Conservation (phyloP, 257 asterid genomes). For the Gentiana straminea region DNA sequence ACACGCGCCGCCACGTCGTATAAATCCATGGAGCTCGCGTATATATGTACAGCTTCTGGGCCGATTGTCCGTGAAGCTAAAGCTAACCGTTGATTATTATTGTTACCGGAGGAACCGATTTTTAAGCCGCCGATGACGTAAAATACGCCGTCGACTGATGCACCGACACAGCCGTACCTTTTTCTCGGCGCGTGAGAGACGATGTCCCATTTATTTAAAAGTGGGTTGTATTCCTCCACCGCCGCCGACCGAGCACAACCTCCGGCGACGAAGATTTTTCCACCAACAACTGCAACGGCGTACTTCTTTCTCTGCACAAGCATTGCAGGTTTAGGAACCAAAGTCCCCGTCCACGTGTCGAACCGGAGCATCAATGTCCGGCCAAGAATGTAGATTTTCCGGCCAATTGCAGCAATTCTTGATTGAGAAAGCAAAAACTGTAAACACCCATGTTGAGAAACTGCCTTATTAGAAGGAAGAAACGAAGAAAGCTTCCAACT, state of each 20-base stretch:
- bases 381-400: conserved; percentile 59
- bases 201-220: conserved; percentile 48
- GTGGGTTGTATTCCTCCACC: conserved; percentile 84
- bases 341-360: conserved; percentile 80
- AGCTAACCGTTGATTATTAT: conserved; percentile 10
- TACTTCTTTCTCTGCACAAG: conserved; percentile 56
- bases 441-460: conserved; percentile 16
- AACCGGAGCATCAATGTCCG: conserved; percentile 59
- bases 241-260: conserved; percentile 49
- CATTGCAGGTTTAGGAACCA: conserved; percentile 47
- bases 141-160: conserved; percentile 60
- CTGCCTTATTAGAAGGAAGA: conserved; percentile 23
- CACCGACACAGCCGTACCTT: conserved; percentile 76
- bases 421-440: conserved; percentile 37
- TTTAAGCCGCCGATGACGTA: conserved; percentile 66
- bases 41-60: conserved; percentile 40
- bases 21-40: conserved; percentile 75
- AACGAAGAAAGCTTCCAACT: conserved; percentile 59
- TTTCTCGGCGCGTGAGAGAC: conserved; percentile 48
- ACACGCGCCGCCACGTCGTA: conserved; percentile 51
- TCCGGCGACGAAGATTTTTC: conserved; percentile 68
- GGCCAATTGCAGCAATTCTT: conserved; percentile 50
- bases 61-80: conserved; percentile 28
- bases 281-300: conserved; percentile 55
- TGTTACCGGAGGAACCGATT: conserved; percentile 30